These are phyloP conservation scores for Pilatotrama ljubarskyi DNA, from an alignment of 768 basidiomycete genomes.

Conservation along the genomic window DNA sequence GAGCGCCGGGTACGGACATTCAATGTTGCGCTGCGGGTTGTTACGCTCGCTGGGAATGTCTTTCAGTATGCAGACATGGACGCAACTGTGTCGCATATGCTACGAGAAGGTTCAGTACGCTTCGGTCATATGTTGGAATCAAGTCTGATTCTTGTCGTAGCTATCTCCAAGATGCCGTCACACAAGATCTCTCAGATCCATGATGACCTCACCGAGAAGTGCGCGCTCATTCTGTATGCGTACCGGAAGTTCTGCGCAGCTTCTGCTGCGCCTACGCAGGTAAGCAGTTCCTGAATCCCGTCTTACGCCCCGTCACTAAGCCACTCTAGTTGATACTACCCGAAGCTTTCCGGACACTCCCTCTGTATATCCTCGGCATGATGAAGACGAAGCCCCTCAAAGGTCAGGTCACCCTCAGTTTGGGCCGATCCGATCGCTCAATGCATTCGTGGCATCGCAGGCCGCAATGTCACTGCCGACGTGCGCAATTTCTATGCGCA, in stretches of 20 bases:
- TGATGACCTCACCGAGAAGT: slow-evolving; percentile 82
- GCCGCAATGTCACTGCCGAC: slow-evolving; percentile 87
- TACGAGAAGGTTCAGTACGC: slow-evolving; percentile 68
- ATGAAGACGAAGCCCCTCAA: slow-evolving; percentile 93
- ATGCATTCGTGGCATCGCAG: slow-evolving; percentile 39
- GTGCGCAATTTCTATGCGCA: slow-evolving; percentile 87
- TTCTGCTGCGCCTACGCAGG: slow-evolving; percentile 76
- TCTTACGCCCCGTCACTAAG: not conserved
- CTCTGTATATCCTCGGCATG: slow-evolving; percentile 77
- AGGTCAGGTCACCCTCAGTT: slow-evolving; percentile 47
- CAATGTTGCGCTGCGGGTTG: slow-evolving; percentile 84
- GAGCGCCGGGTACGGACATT: slow-evolving; percentile 80
- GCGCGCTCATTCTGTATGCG: slow-evolving; percentile 76
- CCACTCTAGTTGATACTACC: slow-evolving; percentile 81
- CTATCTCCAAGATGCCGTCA: slow-evolving; percentile 60
- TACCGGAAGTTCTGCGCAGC: slow-evolving; percentile 90
- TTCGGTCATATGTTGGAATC: not conserved
- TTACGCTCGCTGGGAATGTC: slow-evolving; percentile 83
- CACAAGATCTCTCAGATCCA: slow-evolving; percentile 74
- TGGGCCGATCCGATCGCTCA: not conserved
- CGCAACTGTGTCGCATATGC: slow-evolving; percentile 67
- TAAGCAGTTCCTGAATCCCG: slow-evolving; percentile 31
- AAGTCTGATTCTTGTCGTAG: slow-evolving; percentile 41
- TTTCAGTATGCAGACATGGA: slow-evolving; percentile 94
- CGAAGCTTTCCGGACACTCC: slow-evolving; percentile 86